Conservation (phyloP, 2,329 filamentous ascomycete species). For the Botrytis cinerea region DNA sequence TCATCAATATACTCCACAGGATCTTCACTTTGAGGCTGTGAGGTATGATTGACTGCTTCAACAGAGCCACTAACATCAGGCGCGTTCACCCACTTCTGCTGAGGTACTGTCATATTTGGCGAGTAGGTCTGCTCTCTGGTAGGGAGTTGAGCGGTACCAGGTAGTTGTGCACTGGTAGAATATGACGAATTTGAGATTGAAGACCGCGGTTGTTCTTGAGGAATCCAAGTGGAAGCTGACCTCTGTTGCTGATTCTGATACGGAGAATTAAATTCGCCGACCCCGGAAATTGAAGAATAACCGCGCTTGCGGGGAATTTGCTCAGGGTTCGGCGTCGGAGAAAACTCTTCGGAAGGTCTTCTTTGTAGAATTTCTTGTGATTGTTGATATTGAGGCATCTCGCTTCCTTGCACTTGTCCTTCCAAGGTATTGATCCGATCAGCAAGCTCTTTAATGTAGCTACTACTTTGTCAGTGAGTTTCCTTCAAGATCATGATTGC, state of each 20-base stretch:
- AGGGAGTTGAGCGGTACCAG: constrained; percentile 27
- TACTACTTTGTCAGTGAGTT: constrained; percentile 42
- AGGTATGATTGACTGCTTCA: constrained; percentile 34
- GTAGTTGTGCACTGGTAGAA: constrained; percentile 25
- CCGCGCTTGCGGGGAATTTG: constrained; percentile 48
- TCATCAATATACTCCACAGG: constrained; percentile 49
- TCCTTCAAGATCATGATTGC: constrained; percentile 20
- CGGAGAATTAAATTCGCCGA: constrained; percentile 42
- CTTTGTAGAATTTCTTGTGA: constrained; percentile 45
- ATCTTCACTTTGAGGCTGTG: constrained; percentile 34
- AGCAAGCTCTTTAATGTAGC: constrained; percentile 89
- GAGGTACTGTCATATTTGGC: constrained; percentile 38
- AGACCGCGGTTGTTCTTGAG: constrained; percentile 34
- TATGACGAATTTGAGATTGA: constrained; percentile 25
- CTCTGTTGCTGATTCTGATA: constrained; percentile 44
- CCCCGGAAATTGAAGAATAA: constrained; percentile 51
- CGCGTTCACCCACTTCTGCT: constrained; percentile 40
- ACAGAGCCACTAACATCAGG: constrained; percentile 36
- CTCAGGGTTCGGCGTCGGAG: constrained; percentile 50
- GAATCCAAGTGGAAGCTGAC: constrained; percentile 32
- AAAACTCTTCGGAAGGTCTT: constrained; percentile 53
- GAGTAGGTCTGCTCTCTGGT: constrained; percentile 39
- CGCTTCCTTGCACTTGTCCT: constrained; percentile 61
- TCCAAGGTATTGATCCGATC: constrained; percentile 83
- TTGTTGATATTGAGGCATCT: constrained; percentile 45